Evolutionary conservation across 805 yeast species (phyloP).

Genomic region (Wickerhamiella lipophila): DNA sequence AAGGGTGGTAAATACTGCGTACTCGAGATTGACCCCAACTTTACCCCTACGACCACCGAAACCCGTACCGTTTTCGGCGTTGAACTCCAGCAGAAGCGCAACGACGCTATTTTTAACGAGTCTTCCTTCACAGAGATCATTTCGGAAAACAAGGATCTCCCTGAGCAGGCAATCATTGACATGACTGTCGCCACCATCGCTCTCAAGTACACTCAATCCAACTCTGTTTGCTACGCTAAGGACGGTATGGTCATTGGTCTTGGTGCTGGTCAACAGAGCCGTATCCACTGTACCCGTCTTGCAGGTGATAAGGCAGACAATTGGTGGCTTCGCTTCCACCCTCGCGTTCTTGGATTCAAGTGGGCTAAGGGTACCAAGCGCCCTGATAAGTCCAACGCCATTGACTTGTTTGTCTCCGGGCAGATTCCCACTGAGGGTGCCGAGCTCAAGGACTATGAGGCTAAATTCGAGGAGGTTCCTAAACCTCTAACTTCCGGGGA

Average conservation of each 20-base stretch:
- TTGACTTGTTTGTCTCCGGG: slow-evolving; percentile 81
- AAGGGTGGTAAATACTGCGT: slow-evolving; percentile 97
- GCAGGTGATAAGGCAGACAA: slow-evolving; percentile 99
- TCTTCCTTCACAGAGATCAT: slow-evolving; percentile 86
- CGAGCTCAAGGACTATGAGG: slow-evolving; percentile 81
- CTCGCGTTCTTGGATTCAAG: slow-evolving; percentile 77
- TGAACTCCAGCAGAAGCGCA: slow-evolving; percentile 90
- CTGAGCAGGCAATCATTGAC: slow-evolving; percentile 87
- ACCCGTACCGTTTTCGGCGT: slow-evolving; percentile 94
- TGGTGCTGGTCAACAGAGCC: slow-evolving; percentile 99
- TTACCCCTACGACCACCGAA: slow-evolving; percentile 66
- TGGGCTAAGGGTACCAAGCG: slow-evolving; percentile 98
- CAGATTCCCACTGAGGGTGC: slow-evolving; percentile 89
- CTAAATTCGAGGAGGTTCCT: slow-evolving; percentile 77
- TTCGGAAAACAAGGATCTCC: slow-evolving; percentile 69
- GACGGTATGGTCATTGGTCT: slow-evolving; percentile 98
- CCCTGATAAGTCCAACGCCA: slow-evolving; percentile 97
- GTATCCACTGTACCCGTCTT: slow-evolving; percentile 97
- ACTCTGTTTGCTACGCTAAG: slow-evolving; percentile 96
- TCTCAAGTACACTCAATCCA: slow-evolving; percentile 93
- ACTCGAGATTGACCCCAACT: slow-evolving; percentile 91
- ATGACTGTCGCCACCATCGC: slow-evolving; percentile 96
- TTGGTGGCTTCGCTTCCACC: slow-evolving; percentile 99
- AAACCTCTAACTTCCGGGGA: slow-evolving; percentile 69
- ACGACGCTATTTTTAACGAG: slow-evolving; percentile 89